Percentiles rank a stretch among this genome's conserved stretches.
Evolutionary conservation across 2,329 filamentous ascomycete genomes (phyloP).

Genomic region (Monilinia aucupariae): DNA sequence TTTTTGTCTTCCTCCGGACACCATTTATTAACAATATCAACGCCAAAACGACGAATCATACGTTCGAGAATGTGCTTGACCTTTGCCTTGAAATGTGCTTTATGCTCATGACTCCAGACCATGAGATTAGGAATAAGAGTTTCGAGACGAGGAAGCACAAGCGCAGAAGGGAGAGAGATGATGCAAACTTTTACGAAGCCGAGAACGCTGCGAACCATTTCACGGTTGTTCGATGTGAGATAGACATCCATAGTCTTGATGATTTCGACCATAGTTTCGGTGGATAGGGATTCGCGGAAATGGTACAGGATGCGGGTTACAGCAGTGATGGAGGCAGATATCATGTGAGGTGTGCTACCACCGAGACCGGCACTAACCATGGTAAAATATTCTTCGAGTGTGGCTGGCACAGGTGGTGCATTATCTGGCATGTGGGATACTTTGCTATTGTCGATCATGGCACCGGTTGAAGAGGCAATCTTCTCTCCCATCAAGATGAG

Average conservation of each 20-base stretch:
- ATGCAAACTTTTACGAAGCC: slow-evolving; percentile 97
- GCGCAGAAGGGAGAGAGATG: slow-evolving; percentile 71
- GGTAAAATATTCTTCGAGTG: slow-evolving; percentile 91
- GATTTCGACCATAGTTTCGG: slow-evolving; percentile 70
- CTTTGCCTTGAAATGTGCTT: slow-evolving; percentile 92
- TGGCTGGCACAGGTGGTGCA: slow-evolving; percentile 70
- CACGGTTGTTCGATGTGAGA: slow-evolving; percentile 90
- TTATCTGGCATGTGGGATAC: slow-evolving; percentile 81
- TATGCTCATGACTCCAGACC: slow-evolving; percentile 97
- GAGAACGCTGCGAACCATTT: slow-evolving; percentile 90
- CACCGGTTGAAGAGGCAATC: slow-evolving; percentile 61
- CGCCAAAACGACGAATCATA: slow-evolving; percentile 86
- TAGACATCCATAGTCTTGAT: slow-evolving; percentile 96
- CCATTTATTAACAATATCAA: slow-evolving; percentile 69
- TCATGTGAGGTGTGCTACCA: slow-evolving; percentile 91
- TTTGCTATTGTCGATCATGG: slow-evolving; percentile 76
- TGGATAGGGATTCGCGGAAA: slow-evolving; percentile 66
- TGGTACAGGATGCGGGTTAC: slow-evolving; percentile 90
- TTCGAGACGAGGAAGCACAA: slow-evolving; percentile 71
- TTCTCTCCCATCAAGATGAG: slow-evolving; percentile 83
- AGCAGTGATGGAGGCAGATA: slow-evolving; percentile 92
- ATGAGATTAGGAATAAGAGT: slow-evolving; percentile 84
- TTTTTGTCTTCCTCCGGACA: slow-evolving; percentile 86
- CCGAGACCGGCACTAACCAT: slow-evolving; percentile 97
- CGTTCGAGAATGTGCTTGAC: slow-evolving; percentile 97